Evolutionary conservation across 768 basidiomycete genomes (phyloP).

Genomic region (Obba rivulosa): DNA sequence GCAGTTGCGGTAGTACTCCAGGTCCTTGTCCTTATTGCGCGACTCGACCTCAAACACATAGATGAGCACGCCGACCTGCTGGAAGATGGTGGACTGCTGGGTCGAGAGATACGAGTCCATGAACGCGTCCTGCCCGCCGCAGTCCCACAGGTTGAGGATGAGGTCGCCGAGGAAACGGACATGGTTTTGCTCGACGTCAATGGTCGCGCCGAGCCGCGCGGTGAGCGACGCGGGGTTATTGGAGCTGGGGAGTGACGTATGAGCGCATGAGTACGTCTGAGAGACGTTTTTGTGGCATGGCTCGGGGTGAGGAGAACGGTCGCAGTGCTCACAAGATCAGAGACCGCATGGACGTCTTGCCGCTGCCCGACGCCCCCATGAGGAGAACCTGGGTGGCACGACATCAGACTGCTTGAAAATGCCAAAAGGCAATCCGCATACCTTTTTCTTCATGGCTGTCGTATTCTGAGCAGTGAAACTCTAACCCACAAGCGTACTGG

Average conservation of each 20-base stretch:
- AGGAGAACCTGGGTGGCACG: slow-evolving; percentile 72
- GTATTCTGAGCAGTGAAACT: neutral
- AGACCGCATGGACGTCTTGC: slow-evolving; percentile 97
- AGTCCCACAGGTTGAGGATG: slow-evolving; percentile 97
- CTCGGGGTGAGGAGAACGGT: slow-evolving; percentile 1
- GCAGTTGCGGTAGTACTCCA: slow-evolving; percentile 90
- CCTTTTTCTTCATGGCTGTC: slow-evolving; percentile 54
- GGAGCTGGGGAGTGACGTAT: slow-evolving; percentile 48
- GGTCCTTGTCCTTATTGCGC: slow-evolving; percentile 77
- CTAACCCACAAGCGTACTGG: neutral
- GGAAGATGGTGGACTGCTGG: slow-evolving; percentile 92
- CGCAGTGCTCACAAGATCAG: slow-evolving; percentile 83
- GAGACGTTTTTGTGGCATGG: neutral
- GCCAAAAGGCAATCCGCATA: slow-evolving; percentile 14
- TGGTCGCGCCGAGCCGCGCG: slow-evolving; percentile 88
- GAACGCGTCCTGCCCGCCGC: slow-evolving; percentile 96
- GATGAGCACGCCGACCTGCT: slow-evolving; percentile 94
- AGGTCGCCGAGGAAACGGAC: slow-evolving; percentile 96
- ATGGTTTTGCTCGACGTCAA: slow-evolving; percentile 97
- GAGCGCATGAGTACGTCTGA: neutral
- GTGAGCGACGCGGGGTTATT: slow-evolving; percentile 94
- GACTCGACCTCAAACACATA: slow-evolving; percentile 97
- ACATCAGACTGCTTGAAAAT: neutral
- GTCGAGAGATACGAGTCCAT: slow-evolving; percentile 95
- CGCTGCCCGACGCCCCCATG: slow-evolving; percentile 95